These are phyloP conservation scores for Rubroboletus pulcherrimus DNA, from an alignment of 768 basidiomycete genomes.

Conservation along the genomic window DNA sequence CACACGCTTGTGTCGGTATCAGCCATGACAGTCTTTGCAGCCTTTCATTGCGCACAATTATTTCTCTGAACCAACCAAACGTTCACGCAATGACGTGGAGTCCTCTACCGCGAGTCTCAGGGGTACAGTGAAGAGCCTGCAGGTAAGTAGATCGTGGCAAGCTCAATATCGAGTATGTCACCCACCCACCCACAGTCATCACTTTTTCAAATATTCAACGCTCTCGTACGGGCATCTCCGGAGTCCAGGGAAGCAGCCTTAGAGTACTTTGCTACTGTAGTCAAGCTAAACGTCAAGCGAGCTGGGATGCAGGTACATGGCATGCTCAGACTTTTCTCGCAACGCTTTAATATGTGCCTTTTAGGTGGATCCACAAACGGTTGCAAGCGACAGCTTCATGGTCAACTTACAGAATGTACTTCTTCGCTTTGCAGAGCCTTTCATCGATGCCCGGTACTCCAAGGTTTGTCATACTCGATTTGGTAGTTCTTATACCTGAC, in stretches of 20 bases:
- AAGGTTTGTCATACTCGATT: conserved; percentile 51
- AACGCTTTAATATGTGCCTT: neutral
- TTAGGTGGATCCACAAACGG: conserved; percentile 79
- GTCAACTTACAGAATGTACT: conserved; percentile 82
- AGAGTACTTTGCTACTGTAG: conserved; percentile 71
- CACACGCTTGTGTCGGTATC: neutral
- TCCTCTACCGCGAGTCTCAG: conserved; percentile 82
- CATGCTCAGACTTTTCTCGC: neutral
- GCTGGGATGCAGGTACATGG: conserved; percentile 81
- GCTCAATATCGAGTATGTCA: neutral
- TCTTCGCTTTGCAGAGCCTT: conserved; percentile 85
- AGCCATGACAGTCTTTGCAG: conserved; percentile 37
- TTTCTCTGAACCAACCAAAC: conserved; percentile 82
- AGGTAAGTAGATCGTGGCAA: conserved; percentile 42
- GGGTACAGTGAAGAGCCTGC: conserved; percentile 80
- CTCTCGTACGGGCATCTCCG: conserved; percentile 79
- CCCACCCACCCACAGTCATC: conserved; percentile 39
- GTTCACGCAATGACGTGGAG: conserved; percentile 69
- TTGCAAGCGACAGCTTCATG: conserved; percentile 91
- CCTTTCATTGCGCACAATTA: conserved; percentile 73
- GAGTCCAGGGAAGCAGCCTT: conserved; percentile 79
- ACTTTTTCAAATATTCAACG: conserved; percentile 84
- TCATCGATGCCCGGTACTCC: conserved; percentile 86
- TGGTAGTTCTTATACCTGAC: conserved; percentile 3
- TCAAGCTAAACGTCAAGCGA: conserved; percentile 77